Evolutionary conservation across 305 asterid species (phyloP), one percentile per base, ranked within the genome.

Genomic region (Coffea humblotiana): DNA sequence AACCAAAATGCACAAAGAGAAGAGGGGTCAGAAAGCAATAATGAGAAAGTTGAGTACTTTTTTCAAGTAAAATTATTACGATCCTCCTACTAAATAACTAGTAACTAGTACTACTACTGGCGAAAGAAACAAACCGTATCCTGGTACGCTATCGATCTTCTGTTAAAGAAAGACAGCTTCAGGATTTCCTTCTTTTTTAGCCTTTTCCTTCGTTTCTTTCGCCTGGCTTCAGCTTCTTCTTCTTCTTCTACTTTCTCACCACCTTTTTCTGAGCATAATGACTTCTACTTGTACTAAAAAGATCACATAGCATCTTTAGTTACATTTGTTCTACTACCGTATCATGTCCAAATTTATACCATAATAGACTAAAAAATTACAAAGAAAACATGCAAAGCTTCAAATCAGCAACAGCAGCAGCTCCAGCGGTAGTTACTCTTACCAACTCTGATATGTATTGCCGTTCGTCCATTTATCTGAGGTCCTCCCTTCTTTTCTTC

Each of bases 401-500:
- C 88, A 87, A 88, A 86, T 72, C 87, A 54, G 82, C 79, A 27
- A 63, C 86, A 13, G 86, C 87, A 52, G 74, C 79, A 43, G 67
- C 85, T 9, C 85, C 87, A 60, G 76, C 90, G 76, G 74, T 88
- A 29, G 77, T 84, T 83, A 19, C 86, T 45, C 83, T 86, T 74
- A 78, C 87, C 58, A 86, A 75, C 84, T 83, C 90, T 69, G 91
- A 87, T 81, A 83, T 88, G 76, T 92, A 86, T 83, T 89, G 91
- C 90, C 91, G 85, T 77, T 81, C 94, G 66, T 85, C 90, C 72
- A 90, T 89, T 81, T 90, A 88, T 84, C 89, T 86, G 86, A 90
- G 98, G 98, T 92, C 47, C 75, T 77, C 48, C 71, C 43, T 60
- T 61, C 56, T 78, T 18, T 27, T 45, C 76, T 72, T 43, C 78